Evolutionary conservation across 2,329 filamentous ascomycete genomes (phyloP).

Genomic region (Thielaviopsis punctulata): DNA sequence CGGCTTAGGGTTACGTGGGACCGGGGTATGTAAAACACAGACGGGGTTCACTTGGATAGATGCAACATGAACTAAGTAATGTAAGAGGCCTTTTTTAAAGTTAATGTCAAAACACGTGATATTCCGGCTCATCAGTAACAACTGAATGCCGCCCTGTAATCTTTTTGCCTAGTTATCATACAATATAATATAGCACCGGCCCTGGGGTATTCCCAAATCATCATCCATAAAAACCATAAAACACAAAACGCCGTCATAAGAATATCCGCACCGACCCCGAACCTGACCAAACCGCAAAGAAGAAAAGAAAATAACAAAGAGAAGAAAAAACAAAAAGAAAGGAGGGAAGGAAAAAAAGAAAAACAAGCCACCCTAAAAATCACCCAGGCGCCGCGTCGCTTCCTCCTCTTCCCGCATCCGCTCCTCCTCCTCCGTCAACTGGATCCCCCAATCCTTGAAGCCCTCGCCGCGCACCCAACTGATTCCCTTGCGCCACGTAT

Average conservation of each 20-base stretch:
- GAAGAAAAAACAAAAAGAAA: not conserved
- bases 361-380: slow-evolving; percentile 13
- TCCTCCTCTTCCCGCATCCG: slow-evolving; percentile 19
- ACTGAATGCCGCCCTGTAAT: not conserved
- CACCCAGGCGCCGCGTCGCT: slow-evolving; percentile 10
- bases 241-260: not conserved
- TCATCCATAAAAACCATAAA: not conserved
- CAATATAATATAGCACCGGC: not conserved
- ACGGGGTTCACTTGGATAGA: not conserved
- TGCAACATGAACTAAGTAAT: not conserved
- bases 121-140: not conserved
- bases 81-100: too few species aligned
- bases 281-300: not conserved
- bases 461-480: slow-evolving; percentile 61
- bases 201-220: not conserved
- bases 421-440: slow-evolving; percentile 32
- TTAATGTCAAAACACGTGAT: not conserved
- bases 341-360: not conserved
- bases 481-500: slow-evolving; percentile 51
- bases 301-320: not conserved
- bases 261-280: not conserved
- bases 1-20: not conserved
- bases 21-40: not conserved
- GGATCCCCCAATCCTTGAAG: slow-evolving; percentile 48
- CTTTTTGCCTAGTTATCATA: not conserved